phyloP scores from a whole-genome alignment of 2,329 filamentous ascomycete species.

The Paecilomyces formosus region DNA sequence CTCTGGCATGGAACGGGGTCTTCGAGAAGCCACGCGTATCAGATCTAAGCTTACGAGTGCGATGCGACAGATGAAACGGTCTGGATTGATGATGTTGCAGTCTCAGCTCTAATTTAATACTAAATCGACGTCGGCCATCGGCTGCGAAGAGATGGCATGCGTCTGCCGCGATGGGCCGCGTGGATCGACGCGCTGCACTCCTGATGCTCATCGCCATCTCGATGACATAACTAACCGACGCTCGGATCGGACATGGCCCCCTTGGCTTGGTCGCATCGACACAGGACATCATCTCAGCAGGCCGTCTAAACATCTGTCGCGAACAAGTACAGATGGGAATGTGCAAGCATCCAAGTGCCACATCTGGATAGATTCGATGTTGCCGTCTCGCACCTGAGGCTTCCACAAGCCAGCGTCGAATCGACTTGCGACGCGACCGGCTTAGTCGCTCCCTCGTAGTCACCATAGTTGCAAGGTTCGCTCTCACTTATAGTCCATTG shows the following conservation, averaged over 20 bases:
- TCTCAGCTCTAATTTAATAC: background rate
- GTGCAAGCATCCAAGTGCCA: background rate
- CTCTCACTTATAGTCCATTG: background rate
- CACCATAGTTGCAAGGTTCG: background rate
- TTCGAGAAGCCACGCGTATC: background rate
- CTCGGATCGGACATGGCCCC: background rate
- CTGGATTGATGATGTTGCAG: constrained; percentile 6
- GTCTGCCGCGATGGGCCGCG: background rate
- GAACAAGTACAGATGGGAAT: background rate
- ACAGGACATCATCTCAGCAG: background rate
- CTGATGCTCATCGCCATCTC: background rate
- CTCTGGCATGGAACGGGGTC: background rate
- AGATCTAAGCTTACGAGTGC: background rate
- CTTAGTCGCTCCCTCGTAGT: background rate
- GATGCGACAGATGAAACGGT: background rate
- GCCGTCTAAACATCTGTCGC: background rate
- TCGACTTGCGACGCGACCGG: background rate
- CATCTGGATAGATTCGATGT: background rate
- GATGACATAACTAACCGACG: constrained; percentile 8
- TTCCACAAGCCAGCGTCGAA: background rate
- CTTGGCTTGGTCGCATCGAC: background rate
- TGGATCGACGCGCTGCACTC: background rate
- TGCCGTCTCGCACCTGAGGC: background rate
- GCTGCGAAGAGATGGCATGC: constrained; percentile 2
- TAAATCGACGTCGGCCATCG: constrained; percentile 8